Base-by-base conservation (phyloP, 352 stramenopile species). In the Globisporangium parvum region DNA sequence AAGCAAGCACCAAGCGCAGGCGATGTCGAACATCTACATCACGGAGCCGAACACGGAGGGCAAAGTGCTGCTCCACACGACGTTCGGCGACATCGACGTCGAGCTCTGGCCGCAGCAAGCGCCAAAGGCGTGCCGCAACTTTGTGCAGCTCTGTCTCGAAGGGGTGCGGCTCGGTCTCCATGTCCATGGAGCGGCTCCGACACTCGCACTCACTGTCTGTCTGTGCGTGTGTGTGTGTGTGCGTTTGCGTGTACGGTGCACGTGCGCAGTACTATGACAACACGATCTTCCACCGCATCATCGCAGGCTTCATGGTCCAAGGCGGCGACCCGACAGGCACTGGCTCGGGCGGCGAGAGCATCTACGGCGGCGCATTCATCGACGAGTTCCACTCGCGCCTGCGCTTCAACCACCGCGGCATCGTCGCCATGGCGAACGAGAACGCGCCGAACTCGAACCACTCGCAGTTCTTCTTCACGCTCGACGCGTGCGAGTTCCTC, bases 381-480 rank as follows among this genome's bases (percentile, higher is more conserved):
- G 87, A 97, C 54, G 96, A 99, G 64, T 80, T 98, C 40, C 92
- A 98, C 75, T 90, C 85, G 55, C 77, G 95, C 39, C 84, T 99
- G 57, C 86, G 84, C 51, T 99, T 99, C 60, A 98, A 96, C 71
- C 96, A 98, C 67, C 75, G 95, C 39, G 96, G 96, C n/a, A 78
- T 98, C 48, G 63, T 99, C 23, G 95, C 95, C 2, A 98, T 98
- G 90, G 92, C 87, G 18, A 96, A 94, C 62, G 71, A 88, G 55
- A 93, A 91, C 68, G 87, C 83, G 59, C 77, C 67, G 26, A 88
- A 94, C 70, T 80, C 86, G 28, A 98, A 95, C 60, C 75, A 86
- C 59, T 92, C 75, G 66, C 96, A 99, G 73, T 99, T 99, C 75
- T 99, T 99, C 75, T 91, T 99, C 60, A 99, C 95, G 26, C 73